phyloP scores from a whole-genome alignment of 306 rosid genomes.

The Nissolia schottii region DNA sequence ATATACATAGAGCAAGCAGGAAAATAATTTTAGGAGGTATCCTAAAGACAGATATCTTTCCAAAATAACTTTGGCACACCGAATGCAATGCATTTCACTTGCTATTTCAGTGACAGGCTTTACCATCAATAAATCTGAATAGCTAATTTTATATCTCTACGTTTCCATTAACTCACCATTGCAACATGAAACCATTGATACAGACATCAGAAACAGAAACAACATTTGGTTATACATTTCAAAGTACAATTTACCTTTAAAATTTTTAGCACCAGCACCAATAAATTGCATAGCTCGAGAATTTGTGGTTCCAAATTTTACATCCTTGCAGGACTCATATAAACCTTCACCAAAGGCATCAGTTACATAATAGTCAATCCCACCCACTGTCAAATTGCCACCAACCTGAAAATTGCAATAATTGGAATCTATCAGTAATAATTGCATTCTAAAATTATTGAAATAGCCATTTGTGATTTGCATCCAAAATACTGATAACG shows the following conservation, averaged over 20 bases:
- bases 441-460: not conserved
- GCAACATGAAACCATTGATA: not conserved
- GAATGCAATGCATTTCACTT: not conserved
- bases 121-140: not conserved
- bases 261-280: slow-evolving; percentile 88
- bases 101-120: not conserved
- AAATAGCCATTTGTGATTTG: slow-evolving; percentile 1
- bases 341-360: slow-evolving; percentile 93
- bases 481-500: slow-evolving; percentile 4
- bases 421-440: slow-evolving; percentile 22
- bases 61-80: not conserved
- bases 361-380: slow-evolving; percentile 68
- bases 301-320: slow-evolving; percentile 87
- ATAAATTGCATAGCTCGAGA: slow-evolving; percentile 76
- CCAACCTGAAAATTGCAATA: slow-evolving; percentile 55
- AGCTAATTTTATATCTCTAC: not conserved
- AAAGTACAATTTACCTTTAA: slow-evolving; percentile 53
- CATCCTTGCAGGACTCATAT: slow-evolving; percentile 94
- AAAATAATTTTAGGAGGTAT: slow-evolving; percentile 16
- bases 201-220: slow-evolving; percentile 6
- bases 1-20: not conserved
- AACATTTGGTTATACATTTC: slow-evolving; percentile 23
- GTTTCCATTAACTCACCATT: not conserved
- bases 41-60: not conserved
- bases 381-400: slow-evolving; percentile 72